A percentile compares a stretch with the other conserved stretches of the same genome.
phyloP scores from a whole-genome alignment of 2,329 filamentous ascomycete genomes.

The Colletotrichum aenigma region DNA sequence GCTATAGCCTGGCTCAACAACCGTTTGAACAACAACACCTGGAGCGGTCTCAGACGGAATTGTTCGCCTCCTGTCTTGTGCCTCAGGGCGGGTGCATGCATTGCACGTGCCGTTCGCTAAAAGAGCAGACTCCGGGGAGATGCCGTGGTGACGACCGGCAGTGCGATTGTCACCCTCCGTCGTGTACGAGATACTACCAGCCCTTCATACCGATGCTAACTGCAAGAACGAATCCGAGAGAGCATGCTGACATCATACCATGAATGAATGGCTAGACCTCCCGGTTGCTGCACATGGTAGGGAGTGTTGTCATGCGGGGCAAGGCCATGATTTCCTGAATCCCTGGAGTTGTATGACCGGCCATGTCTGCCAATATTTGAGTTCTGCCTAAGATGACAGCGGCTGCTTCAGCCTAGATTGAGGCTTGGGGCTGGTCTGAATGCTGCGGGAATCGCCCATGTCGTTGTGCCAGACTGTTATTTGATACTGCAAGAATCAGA shows the following conservation, averaged over 20 bases:
- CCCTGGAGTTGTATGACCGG: background rate
- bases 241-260: background rate
- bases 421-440: too few relatives aligned
- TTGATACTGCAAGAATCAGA: too few relatives aligned
- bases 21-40: background rate
- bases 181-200: background rate
- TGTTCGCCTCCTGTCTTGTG: background rate
- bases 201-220: rapidly evolving
- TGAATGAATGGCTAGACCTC: background rate
- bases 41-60: background rate
- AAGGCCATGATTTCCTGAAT: background rate
- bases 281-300: background rate
- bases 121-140: background rate
- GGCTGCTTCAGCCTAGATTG: too few relatives aligned
- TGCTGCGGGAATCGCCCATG: too few relatives aligned
- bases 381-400: background rate
- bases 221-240: background rate
- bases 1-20: background rate
- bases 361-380: background rate
- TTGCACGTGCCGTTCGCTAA: background rate
- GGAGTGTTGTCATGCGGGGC: background rate
- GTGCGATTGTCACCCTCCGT: background rate
- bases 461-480: too few relatives aligned
- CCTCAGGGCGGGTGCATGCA: background rate
- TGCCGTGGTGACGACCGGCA: background rate